These are phyloP conservation scores for Spathaspora sp. DNA, from an alignment of 1,139 yeast species.

Conservation along the genomic window DNA sequence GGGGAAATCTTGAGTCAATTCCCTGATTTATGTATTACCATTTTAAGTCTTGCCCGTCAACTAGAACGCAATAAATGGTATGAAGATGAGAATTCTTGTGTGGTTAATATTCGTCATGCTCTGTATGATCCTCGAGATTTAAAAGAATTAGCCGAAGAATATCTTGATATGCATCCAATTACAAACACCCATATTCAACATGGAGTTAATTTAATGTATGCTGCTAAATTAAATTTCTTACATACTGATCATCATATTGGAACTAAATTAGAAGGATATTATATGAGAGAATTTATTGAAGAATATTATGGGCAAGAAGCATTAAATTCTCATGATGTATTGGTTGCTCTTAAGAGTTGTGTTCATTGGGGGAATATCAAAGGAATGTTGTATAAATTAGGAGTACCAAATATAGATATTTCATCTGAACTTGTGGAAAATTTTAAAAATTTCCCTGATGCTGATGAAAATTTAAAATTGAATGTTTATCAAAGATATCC, in stretches of 20 bases:
- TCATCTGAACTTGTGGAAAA: constrained; percentile 26
- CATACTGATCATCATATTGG: constrained; percentile 61
- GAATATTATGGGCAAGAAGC: constrained; percentile 45
- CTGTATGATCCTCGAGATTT: constrained; percentile 28
- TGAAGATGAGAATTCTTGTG: constrained; percentile 47
- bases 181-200: constrained; percentile 34
- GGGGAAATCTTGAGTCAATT: constrained; percentile 33
- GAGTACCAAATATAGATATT: constrained; percentile 40
- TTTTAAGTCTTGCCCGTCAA: constrained; percentile 51
- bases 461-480: constrained; percentile 38
- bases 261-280: constrained; percentile 46
- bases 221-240: constrained; percentile 52
- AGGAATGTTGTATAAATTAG: constrained; percentile 45
- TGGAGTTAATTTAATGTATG: constrained; percentile 46
- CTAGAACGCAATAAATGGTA: constrained; percentile 52
- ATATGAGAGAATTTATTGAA: constrained; percentile 39
- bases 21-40: constrained; percentile 48
- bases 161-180: constrained; percentile 13
- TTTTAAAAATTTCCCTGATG: constrained; percentile 44
- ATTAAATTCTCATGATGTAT: constrained; percentile 40
- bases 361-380: constrained; percentile 59
- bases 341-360: constrained; percentile 51
- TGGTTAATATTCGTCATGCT: constrained; percentile 36
- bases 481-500: constrained; percentile 50
- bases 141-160: constrained; percentile 16